Base-by-base conservation (phyloP, 257 asterid species). In the Fraxinus anomala region DNA sequence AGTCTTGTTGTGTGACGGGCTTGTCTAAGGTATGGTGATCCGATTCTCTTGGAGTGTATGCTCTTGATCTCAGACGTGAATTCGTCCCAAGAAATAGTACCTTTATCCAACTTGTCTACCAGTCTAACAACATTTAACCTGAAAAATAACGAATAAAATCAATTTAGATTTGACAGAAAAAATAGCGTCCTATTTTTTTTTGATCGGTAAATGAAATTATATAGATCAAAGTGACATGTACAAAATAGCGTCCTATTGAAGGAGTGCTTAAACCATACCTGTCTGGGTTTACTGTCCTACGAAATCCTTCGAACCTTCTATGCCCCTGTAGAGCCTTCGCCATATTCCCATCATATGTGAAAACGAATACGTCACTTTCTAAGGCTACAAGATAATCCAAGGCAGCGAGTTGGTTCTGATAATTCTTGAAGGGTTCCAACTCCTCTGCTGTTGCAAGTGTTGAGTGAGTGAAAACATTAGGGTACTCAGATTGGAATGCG, bases 271-370 rank as follows among this genome's bases (percentile, higher is more conserved):
- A 19, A 6, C 65, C 72, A 30, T n/a, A 92, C 97, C 97, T 91
- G 91, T 96, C 97, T 0, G 99, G 99, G 77, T 89, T 93, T 73
- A 96, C 90, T 1, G 99, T 96, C 87, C 91, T 91, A 49, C 86
- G 84, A 65, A 92, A 94, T 24, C 99, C 99, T 73, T 92, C 94
- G 47, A 93, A 96, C 74, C 87, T 82, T 71, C 99, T 79, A 71
- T 96, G 99, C 23, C 99, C 99, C 76, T 93, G 98, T 31, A 96
- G 97, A 0, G 98, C 97, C 89, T 96, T 96, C 0, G 99, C 99
- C 99, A 96, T 96, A 66, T 96, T 96, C 40, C 99, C 99, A 34
- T 96, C 99, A 5, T 96, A 94, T 5, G 99, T 92, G 71, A 92
- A 96, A n/a, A 90, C 89, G 30, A 96, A 96, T n/a, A 83, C 94